A percentile compares a stretch with the other conserved stretches of the same genome.
Conservation (phyloP, 2,329 filamentous ascomycete species). For the Xylaria digitata region DNA sequence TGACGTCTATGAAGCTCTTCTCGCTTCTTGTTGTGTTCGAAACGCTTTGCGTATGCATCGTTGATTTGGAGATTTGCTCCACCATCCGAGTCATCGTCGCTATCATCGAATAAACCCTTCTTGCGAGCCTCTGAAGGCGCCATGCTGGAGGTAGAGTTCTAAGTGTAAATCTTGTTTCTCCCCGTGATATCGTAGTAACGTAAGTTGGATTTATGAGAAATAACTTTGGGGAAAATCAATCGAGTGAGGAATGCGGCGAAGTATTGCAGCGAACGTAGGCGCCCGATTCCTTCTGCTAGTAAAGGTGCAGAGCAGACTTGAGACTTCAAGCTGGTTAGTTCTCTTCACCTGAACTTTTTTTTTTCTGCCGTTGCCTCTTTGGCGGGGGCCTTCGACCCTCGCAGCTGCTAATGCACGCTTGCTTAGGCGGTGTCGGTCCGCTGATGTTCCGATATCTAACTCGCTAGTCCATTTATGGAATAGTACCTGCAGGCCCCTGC, state of each 20-base stretch:
- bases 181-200: neutral
- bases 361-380: conserved; percentile 35
- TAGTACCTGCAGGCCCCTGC: conserved; percentile 25
- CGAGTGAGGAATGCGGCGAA: neutral
- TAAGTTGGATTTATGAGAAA: neutral
- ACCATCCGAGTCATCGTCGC: conserved; percentile 61
- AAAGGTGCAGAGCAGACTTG: conserved; percentile 15
- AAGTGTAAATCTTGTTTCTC: neutral
- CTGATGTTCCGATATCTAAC: conserved; percentile 38
- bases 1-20: conserved; percentile 81
- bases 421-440: conserved; percentile 43
- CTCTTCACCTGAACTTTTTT: conserved; percentile 36
- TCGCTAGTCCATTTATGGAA: conserved; percentile 21
- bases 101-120: conserved; percentile 67
- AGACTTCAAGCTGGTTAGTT: conserved; percentile 22
- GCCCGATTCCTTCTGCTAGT: neutral
- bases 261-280: neutral
- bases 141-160: conserved; percentile 45
- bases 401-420: conserved; percentile 21
- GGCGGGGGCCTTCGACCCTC: conserved; percentile 26
- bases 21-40: conserved; percentile 97
- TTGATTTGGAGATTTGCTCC: conserved; percentile 80
- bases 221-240: neutral
- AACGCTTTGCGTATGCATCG: conserved; percentile 85
- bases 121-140: conserved; percentile 50